phyloP scores from a whole-genome alignment of 495 filamentous ascomycete species.

The Neurospora africana region DNA sequence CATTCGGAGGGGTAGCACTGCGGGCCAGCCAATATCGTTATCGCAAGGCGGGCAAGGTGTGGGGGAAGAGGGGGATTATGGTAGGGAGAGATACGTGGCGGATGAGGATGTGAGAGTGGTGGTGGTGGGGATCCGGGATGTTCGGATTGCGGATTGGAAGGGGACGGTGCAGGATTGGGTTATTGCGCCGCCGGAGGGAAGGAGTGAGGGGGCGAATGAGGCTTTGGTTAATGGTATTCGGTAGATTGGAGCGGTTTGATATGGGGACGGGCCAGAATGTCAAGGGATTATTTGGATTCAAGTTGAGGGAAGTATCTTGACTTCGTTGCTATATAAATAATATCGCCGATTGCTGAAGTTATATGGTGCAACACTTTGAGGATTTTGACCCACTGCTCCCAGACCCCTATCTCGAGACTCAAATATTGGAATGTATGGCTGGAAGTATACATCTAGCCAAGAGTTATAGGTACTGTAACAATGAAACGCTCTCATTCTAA shows the following conservation, averaged over 20 bases:
- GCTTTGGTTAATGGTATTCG: slow-evolving; percentile 22
- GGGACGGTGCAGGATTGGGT: slow-evolving; percentile 65
- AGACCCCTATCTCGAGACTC: too few species aligned
- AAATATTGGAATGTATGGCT: too few species aligned
- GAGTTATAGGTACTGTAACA: background rate
- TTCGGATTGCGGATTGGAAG: slow-evolving; percentile 74
- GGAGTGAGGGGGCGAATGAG: slow-evolving; percentile 6
- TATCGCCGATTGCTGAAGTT: background rate
- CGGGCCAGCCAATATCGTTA: slow-evolving; percentile 1
- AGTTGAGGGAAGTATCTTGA: background rate
- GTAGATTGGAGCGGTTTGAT: background rate
- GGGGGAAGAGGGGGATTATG: slow-evolving; percentile 36
- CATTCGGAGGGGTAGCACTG: slow-evolving; percentile 16
- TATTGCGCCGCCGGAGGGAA: slow-evolving; percentile 40
- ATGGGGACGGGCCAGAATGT: background rate
- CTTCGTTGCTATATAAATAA: background rate
- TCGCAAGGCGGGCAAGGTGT: slow-evolving; percentile 2
- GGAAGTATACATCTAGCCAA: background rate
- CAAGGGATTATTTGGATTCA: background rate
- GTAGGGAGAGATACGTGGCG: slow-evolving; percentile 52
- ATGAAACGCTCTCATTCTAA: background rate
- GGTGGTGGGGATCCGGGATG: slow-evolving; percentile 61
- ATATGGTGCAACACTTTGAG: background rate
- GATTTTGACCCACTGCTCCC: background rate
- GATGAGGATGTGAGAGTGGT: slow-evolving; percentile 62